Evolutionary conservation across 2,329 filamentous ascomycete genomes (phyloP).

Genomic region (Thermoascus crustaceus): DNA sequence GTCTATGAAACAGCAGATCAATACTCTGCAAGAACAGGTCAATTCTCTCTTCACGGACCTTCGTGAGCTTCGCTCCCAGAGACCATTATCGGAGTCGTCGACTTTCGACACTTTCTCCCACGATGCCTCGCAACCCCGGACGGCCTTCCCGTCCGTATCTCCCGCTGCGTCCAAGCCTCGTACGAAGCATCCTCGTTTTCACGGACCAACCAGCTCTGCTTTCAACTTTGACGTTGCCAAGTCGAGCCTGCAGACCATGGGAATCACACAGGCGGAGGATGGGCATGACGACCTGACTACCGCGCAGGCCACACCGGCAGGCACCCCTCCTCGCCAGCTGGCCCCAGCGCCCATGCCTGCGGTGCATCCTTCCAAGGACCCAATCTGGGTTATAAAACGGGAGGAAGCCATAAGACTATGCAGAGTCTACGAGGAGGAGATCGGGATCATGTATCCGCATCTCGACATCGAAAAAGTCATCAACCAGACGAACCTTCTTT

Average conservation of each 20-base stretch:
- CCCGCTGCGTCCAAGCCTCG: constrained; percentile 40
- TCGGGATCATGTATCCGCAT: constrained; percentile 87
- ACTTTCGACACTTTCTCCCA: constrained; percentile 27
- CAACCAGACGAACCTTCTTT: constrained; percentile 60
- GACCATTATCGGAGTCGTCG: constrained; percentile 25
- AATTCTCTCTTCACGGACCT: constrained; percentile 66
- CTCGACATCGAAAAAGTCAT: constrained; percentile 65
- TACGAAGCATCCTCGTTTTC: constrained; percentile 58
- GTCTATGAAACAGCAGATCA: constrained; percentile 66
- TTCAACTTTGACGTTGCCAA: constrained; percentile 84
- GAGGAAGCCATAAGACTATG: constrained; percentile 75
- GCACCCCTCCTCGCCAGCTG: constrained; percentile 34
- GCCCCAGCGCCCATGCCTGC: constrained; percentile 22
- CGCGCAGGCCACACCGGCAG: constrained; percentile 46
- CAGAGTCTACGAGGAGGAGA: constrained; percentile 76
- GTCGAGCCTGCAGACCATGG: constrained; percentile 81
- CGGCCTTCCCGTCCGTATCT: constrained; percentile 29
- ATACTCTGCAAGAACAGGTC: constrained; percentile 73
- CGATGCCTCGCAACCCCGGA: constrained; percentile 29
- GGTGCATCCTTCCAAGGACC: constrained; percentile 54
- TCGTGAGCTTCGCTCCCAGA: constrained; percentile 53
- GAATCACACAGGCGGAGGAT: constrained; percentile 59
- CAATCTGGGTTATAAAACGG: constrained; percentile 68
- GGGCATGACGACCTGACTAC: constrained; percentile 50
- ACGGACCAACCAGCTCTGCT: constrained; percentile 74